Base-by-base conservation (phyloP, 495 filamentous ascomycete genomes). In the Alectoria sarmentosa region DNA sequence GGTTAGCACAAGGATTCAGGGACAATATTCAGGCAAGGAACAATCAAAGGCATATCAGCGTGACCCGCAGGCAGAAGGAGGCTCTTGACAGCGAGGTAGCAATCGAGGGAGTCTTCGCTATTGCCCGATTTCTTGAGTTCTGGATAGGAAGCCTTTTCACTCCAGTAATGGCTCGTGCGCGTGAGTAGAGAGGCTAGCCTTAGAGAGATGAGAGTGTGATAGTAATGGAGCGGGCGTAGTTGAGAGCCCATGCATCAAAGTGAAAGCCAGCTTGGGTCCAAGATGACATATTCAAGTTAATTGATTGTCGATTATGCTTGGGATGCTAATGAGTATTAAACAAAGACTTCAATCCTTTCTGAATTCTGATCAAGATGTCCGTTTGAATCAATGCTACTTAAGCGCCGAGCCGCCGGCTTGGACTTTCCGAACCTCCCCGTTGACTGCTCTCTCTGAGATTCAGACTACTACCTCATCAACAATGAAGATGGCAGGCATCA, bases 331-430 rank as follows among this genome's bases (percentile, higher is more conserved):
- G n/a, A n/a, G n/a, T n/a, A n/a, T n/a, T n/a, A n/a, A n/a, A n/a
- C n/a, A n/a, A n/a, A n/a, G n/a, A n/a, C n/a, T n/a, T n/a, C n/a
- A n/a, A n/a, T n/a, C n/a, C n/a, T n/a, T n/a, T n/a, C n/a, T n/a
- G n/a, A n/a, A 37, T 37, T 37, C 36, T 37, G 36, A 37, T 49
- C n/a, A n/a, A n/a, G 46, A 49, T 49, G 46, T 28, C 48, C 2
- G 23, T 52, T 34, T 55, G 52, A 28, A 54, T 54, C 49, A 19
- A 54, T 14, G 49, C 49, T 55, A n/a, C n/a, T n/a, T n/a, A 55
- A 55, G 52, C 52, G 52, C 52, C 15, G 52, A 55, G 52, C 52
- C 52, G 52, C 52, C 52, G 28, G 52, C 52, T 55, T 55, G 34
- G 6, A 36, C 15, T 7, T 54, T 55, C 30, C 28, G 28, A 55